Base-by-base conservation (phyloP, 164 flowering plant genomes). In the Saururus chinensis region DNA sequence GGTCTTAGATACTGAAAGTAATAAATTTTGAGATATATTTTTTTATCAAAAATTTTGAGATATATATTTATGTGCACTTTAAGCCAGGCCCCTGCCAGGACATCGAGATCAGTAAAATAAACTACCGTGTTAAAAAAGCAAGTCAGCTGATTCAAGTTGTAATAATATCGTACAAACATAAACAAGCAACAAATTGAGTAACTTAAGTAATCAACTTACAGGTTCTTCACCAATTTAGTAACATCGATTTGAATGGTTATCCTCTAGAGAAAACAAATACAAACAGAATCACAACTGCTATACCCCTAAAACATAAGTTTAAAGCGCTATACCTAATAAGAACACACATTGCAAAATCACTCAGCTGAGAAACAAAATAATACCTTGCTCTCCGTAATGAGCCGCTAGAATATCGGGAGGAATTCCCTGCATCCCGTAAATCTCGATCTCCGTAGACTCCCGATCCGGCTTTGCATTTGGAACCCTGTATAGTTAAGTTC, bases 391-490 rank as follows among this genome's bases (percentile, higher is more conserved):
- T 40, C 99, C 99, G 76, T 88, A 93, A 63, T 90, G 97, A 72
- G 97, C 82, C 23, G 97, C 96, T 69, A 93, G 70, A 60, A 83
- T 56, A 49, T 90, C 96, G 56, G 89, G 76, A 22, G 97, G 99
- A 45, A 93, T 88, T 62, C 99, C 97, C 80, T 90, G 95, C 99
- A 90, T 93, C 63, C 99, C 99, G 79, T 85, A 93, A 12, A 93
- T 87, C 66, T 93, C 99, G 71, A 93, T 88, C 24, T 93, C 99
- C 4, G 96, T 90, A 17, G 95, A 81, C 67, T 93, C 97, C 72
- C 99, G 77, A 0, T 84, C 96, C 57, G 86, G 81, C 75, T 87
- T 90, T 56, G 99, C 97, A 78, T 93, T 93, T 10, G 99, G 99
- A 56, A 93, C 99, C 75, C 99, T 93, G 77, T 23, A 22, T 9